These are phyloP conservation scores for Tanacetum coccineum DNA, from an alignment of 129 eudicot species.

Conservation along the genomic window DNA sequence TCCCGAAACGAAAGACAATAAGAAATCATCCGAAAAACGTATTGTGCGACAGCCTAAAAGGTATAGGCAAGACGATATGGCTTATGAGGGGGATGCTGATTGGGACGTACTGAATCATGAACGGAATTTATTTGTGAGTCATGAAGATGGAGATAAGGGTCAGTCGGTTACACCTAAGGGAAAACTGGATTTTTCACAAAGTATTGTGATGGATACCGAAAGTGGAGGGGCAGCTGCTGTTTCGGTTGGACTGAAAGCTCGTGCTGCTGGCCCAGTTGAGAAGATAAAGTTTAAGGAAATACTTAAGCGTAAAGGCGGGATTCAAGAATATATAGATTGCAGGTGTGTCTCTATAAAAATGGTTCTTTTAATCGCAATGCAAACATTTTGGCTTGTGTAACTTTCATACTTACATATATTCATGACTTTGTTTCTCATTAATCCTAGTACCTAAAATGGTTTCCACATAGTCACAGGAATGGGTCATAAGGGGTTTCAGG, in stretches of 20 bases:
- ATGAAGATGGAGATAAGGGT: slow-evolving; percentile 42
- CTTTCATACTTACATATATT: too few species aligned
- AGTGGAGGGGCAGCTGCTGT: slow-evolving; percentile 74
- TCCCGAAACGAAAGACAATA: slow-evolving; percentile 34
- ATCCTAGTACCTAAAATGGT: too few species aligned
- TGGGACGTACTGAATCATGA: slow-evolving; percentile 69
- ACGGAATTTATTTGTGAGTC: slow-evolving; percentile 42
- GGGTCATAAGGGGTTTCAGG: too few species aligned
- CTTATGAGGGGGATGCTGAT: slow-evolving; percentile 95
- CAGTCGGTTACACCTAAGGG: slow-evolving; percentile 38
- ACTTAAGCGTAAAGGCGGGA: slow-evolving; percentile 89
- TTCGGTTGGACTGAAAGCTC: slow-evolving; percentile 85
- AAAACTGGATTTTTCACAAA: slow-evolving; percentile 35
- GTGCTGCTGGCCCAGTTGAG: slow-evolving; percentile 72
- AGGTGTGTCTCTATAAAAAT: slow-evolving; percentile 46
- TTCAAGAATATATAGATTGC: slow-evolving; percentile 86
- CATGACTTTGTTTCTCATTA: too few species aligned
- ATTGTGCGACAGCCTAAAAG: slow-evolving; percentile 57
- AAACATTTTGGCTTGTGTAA: too few species aligned
- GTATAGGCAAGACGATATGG: slow-evolving; percentile 85
- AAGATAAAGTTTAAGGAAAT: slow-evolving; percentile 89
- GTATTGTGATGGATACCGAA: slow-evolving; percentile 42
- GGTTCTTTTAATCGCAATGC: not conserved
- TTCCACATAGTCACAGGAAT: too few species aligned
- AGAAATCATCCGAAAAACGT: slow-evolving; percentile 46